phyloP scores from a whole-genome alignment of 768 basidiomycete species.

The Mycena chlorophos region DNA sequence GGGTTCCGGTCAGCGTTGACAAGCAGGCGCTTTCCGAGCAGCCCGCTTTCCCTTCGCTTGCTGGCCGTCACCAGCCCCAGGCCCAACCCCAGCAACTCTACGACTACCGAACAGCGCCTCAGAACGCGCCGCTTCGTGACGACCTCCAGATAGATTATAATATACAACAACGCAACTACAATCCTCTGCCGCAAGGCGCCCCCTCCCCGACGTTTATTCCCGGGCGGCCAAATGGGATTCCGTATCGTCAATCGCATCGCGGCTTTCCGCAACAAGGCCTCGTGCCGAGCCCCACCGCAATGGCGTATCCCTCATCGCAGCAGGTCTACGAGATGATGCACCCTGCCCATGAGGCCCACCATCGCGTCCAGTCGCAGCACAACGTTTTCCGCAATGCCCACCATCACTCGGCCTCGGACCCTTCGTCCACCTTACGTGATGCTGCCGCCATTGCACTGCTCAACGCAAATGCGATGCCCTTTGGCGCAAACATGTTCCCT shows the following conservation, averaged over 20 bases:
- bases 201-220: constrained; percentile 49
- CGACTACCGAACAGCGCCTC: constrained; percentile 47
- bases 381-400: constrained; percentile 71
- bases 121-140: constrained; percentile 40
- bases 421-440: constrained; percentile 67
- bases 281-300: constrained; percentile 52
- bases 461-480: constrained; percentile 56
- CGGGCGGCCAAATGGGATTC: constrained; percentile 50
- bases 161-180: constrained; percentile 58
- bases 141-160: constrained; percentile 58
- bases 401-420: constrained; percentile 83
- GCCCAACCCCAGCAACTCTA: constrained; percentile 55
- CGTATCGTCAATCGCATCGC: constrained; percentile 66
- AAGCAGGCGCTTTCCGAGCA: constrained; percentile 48
- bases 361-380: constrained; percentile 79
- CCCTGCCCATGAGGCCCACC: constrained; percentile 54
- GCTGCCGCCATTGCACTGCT: constrained; percentile 66
- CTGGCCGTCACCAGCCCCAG: constrained; percentile 44
- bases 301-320: constrained; percentile 66
- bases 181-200: constrained; percentile 40
- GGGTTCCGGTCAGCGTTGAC: constrained; percentile 46
- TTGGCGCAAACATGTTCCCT: constrained; percentile 57
- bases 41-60: constrained; percentile 69
- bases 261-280: constrained; percentile 56
- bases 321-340: constrained; percentile 83